phyloP scores from a whole-genome alignment of 108 stramenopile genomes.

The Cyclotella baltica region DNA sequence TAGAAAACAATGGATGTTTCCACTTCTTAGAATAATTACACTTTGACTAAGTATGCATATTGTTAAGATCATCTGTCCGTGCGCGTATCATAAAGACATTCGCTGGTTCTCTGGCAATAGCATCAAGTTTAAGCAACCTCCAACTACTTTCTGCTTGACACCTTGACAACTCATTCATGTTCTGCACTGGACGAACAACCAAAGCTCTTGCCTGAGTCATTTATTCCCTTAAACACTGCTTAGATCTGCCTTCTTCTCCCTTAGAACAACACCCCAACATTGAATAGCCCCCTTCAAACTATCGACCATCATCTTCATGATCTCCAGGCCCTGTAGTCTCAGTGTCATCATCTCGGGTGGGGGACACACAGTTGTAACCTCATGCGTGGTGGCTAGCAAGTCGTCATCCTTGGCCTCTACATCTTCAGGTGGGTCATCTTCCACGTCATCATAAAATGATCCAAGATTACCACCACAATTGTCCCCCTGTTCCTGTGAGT shows the following conservation, averaged over 20 bases:
- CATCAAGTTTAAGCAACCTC: not conserved
- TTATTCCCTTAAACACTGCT: not conserved
- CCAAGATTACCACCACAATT: constrained; percentile 27
- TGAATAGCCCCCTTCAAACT: constrained; percentile 11
- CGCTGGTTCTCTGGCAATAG: not conserved
- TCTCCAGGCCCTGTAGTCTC: not conserved
- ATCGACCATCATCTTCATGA: constrained; percentile 15
- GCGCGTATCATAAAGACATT: constrained; percentile 8
- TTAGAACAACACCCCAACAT: constrained; percentile 11
- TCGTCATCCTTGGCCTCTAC: constrained; percentile 19
- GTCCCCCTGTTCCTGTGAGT: constrained; percentile 11
- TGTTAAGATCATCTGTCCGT: constrained; percentile 2
- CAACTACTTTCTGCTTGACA: not conserved
- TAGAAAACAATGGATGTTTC: constrained; percentile 3
- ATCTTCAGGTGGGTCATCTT: constrained; percentile 2
- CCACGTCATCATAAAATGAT: constrained; percentile 24
- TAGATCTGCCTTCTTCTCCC: constrained; percentile 13
- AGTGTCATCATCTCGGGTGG: not conserved
- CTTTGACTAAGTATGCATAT: not conserved
- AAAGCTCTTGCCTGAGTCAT: not conserved
- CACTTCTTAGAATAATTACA: not conserved
- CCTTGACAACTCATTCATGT: not conserved
- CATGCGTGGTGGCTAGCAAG: constrained; percentile 5
- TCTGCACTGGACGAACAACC: not conserved
- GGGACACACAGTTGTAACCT: not conserved